phyloP scores from a whole-genome alignment of 257 asterid genomes.

The Eustoma russellianum region DNA sequence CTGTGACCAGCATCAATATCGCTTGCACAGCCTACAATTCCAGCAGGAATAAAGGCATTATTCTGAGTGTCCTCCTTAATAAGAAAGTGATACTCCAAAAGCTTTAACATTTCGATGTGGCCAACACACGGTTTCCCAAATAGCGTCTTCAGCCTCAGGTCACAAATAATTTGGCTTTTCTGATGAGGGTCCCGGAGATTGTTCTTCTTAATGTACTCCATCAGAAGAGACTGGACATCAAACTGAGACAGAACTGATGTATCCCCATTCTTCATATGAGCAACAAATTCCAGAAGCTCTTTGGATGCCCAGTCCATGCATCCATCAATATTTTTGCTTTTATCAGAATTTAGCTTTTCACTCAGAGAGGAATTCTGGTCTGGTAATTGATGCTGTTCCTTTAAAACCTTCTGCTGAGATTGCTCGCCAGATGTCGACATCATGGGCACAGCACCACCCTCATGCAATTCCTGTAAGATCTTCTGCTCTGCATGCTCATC shows the following conservation, averaged over 20 bases:
- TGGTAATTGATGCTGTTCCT: constrained; percentile 11
- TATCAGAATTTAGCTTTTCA: constrained; percentile 20
- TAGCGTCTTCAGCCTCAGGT: constrained; percentile 53
- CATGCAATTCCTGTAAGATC: neutral
- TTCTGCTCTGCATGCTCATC: constrained; percentile 29
- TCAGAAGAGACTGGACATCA: constrained; percentile 54
- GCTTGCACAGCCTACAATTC: constrained; percentile 36
- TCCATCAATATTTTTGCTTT: constrained; percentile 11
- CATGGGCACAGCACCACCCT: constrained; percentile 14
- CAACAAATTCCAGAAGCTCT: constrained; percentile 70
- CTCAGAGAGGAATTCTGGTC: constrained; percentile 6
- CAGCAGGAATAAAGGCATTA: constrained; percentile 46
- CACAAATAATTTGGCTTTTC: constrained; percentile 71
- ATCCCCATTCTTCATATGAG: constrained; percentile 69
- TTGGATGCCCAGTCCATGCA: constrained; percentile 60
- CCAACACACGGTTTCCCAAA: constrained; percentile 71
- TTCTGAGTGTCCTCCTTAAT: constrained; percentile 40
- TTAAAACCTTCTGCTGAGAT: constrained; percentile 25
- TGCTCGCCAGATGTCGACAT: constrained; percentile 3
- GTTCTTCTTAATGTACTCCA: constrained; percentile 57
- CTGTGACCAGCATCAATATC: constrained; percentile 29
- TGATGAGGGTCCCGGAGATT: constrained; percentile 65
- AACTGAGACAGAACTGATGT: constrained; percentile 49
- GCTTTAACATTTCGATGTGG: constrained; percentile 75
- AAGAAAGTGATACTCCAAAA: constrained; percentile 66